phyloP scores from a whole-genome alignment of 805 yeast species.

The Ascoidea asiatica region DNA sequence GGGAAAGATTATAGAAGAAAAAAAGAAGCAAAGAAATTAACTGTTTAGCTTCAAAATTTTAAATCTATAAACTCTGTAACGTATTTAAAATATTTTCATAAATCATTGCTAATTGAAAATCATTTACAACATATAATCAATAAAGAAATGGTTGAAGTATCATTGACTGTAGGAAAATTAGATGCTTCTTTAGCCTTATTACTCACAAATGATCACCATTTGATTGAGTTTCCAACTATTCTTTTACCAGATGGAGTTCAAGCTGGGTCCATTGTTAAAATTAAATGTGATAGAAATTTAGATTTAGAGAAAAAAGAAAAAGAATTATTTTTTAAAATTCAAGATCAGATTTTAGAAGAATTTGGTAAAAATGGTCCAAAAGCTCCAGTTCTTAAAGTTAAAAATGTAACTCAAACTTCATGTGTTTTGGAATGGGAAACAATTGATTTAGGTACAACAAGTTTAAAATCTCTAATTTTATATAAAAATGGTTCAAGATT shows the following conservation, averaged over 20 bases:
- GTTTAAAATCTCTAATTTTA: constrained; percentile 59
- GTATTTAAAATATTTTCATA: no score
- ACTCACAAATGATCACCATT: constrained; percentile 82
- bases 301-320: constrained; percentile 51
- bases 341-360: constrained; percentile 54
- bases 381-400: constrained; percentile 51
- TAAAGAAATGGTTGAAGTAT: constrained; percentile 82
- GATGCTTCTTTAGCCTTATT: constrained; percentile 91
- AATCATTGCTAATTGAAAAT: no score
- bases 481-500: constrained; percentile 63
- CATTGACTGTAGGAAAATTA: constrained; percentile 86
- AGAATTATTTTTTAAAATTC: constrained; percentile 45
- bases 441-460: constrained; percentile 70
- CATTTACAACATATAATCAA: no score
- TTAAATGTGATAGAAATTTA: constrained; percentile 68
- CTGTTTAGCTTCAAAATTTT: no score
- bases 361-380: constrained; percentile 68
- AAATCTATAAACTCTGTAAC: no score
- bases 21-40: no score
- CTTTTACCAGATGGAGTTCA: constrained; percentile 78
- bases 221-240: constrained; percentile 94
- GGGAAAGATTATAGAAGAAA: no score
- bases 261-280: constrained; percentile 85
- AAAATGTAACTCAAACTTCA: constrained; percentile 85
- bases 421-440: constrained; percentile 94